Evolutionary conservation across 2,329 filamentous ascomycete species (phyloP), one percentile per base, ranked within the genome.

Genomic region (Trichoderma sp.): DNA sequence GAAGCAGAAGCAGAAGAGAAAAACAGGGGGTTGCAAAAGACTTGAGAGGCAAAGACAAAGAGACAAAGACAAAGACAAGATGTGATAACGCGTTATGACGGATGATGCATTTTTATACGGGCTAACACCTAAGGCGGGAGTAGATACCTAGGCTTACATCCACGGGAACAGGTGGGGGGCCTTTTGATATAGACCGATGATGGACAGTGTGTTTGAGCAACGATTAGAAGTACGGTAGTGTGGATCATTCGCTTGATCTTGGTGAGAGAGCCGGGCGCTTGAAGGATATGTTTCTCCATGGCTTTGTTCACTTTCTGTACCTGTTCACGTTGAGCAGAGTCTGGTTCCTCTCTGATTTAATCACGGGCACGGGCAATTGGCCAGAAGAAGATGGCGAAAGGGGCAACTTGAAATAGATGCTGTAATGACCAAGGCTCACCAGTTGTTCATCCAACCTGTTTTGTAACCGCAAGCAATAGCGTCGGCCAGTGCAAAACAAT

Each of bases 71-170:
- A 34, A 51, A 21, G 7, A 15, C 3, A 45, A 54, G 19, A 54
- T 17, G 34, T 52, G 26, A 26, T 62, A 54, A 62, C 59, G 59
- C n/a, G 59, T 52, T 26, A 62, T 62, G 59, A 62, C 41, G 59
- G 59, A 43, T 45, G 30, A 54, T 24, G 30, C n/a, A 45, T 41
- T 30, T 7, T 21, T 56, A 34, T 6, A 54, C 41, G n/a, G 44
- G 56, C 17, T 17, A 44, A 44, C 3, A 24, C 21, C 21, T 24
- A n/a, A n/a, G 17, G 14, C 24, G n/a, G n/a, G n/a, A n/a, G n/a
- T n/a, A n/a, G n/a, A n/a, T n/a, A n/a, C n/a, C n/a, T 10, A 10
- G 48, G 7, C 48, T 39, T 45, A 41, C 39, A 62, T 52, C 39
- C 39, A 47, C 39, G 39, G 54, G 10, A 39, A 62, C 39, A 45